phyloP scores from a whole-genome alignment of 2,329 filamentous ascomycete species.

The Penicillium sp. region DNA sequence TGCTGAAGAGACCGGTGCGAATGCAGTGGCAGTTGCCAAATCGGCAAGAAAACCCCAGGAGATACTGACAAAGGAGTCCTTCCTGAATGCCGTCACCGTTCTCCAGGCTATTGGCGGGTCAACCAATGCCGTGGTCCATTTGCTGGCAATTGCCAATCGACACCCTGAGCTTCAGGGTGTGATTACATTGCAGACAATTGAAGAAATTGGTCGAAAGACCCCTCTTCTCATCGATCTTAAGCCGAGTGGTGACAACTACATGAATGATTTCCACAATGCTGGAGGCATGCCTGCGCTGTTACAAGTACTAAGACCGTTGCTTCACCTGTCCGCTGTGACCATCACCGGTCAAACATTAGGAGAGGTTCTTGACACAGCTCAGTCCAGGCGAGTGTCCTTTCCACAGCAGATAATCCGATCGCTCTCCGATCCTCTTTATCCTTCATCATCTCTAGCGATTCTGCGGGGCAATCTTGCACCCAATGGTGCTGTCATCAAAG shows the following conservation, averaged over 20 bases:
- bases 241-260: conserved; percentile 55
- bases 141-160: conserved; percentile 56
- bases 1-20: conserved; percentile 55
- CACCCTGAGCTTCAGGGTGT: conserved; percentile 49
- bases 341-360: conserved; percentile 51
- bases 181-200: conserved; percentile 49
- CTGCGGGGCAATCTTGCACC: conserved; percentile 52
- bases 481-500: conserved; percentile 52
- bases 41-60: conserved; percentile 44
- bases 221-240: conserved; percentile 55
- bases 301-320: conserved; percentile 47
- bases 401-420: conserved; percentile 47
- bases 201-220: conserved; percentile 49
- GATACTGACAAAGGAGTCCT: conserved; percentile 49
- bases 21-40: conserved; percentile 47
- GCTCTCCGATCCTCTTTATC: conserved; percentile 47
- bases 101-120: conserved; percentile 58
- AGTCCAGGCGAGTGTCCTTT: conserved; percentile 44
- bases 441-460: conserved; percentile 47
- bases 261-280: conserved; percentile 57
- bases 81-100: conserved; percentile 54
- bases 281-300: conserved; percentile 53
- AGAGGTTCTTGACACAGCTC: conserved; percentile 44
- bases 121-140: conserved; percentile 57
- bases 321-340: conserved; percentile 48